These are phyloP conservation scores for Omphalotus guepiniiformis DNA, from an alignment of 768 basidiomycete genomes.

Conservation along the genomic window DNA sequence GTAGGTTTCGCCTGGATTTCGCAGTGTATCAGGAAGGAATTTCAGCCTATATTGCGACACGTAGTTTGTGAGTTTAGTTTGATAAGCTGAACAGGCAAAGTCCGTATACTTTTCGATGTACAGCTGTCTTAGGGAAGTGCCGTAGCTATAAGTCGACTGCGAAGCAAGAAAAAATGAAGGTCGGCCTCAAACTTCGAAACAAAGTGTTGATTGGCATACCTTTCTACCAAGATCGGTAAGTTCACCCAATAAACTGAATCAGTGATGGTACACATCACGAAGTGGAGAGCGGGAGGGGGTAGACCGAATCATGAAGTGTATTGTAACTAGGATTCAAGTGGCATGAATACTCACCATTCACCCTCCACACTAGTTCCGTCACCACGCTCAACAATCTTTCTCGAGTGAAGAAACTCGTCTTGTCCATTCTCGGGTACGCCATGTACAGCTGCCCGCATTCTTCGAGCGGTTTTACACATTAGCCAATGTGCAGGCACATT, in stretches of 20 bases:
- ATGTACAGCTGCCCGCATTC: conserved; percentile 43
- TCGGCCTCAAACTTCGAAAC: not conserved
- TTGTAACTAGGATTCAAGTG: too few relatives aligned
- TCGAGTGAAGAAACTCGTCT: conserved; percentile 32
- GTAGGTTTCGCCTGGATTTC: conserved; percentile 45
- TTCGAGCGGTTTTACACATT: conserved; percentile 53
- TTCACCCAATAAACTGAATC: conserved; percentile 60
- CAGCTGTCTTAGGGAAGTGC: conserved; percentile 51
- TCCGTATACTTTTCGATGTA: conserved; percentile 59
- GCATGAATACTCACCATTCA: conserved; percentile 52
- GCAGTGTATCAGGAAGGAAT: conserved; percentile 54
- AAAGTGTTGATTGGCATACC: conserved; percentile 30
- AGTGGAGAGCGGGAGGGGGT: conserved; percentile 1
- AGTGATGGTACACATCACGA: not conserved
- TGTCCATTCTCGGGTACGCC: conserved; percentile 17
- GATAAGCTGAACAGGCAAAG: not conserved
- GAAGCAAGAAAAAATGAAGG: conserved; percentile 1
- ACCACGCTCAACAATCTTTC: conserved; percentile 48
- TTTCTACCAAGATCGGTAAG: conserved; percentile 67
- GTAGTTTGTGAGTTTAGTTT: not conserved
- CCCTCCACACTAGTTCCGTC: conserved; percentile 53
- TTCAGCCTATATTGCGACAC: conserved; percentile 41
- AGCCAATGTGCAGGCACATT: conserved; percentile 67
- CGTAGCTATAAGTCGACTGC: conserved; percentile 66
- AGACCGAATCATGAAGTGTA: not conserved